A percentile compares a stretch with the other conserved stretches of the same genome.
phyloP scores from a whole-genome alignment of 2,329 filamentous ascomycete genomes.

The Trichoderma breve region DNA sequence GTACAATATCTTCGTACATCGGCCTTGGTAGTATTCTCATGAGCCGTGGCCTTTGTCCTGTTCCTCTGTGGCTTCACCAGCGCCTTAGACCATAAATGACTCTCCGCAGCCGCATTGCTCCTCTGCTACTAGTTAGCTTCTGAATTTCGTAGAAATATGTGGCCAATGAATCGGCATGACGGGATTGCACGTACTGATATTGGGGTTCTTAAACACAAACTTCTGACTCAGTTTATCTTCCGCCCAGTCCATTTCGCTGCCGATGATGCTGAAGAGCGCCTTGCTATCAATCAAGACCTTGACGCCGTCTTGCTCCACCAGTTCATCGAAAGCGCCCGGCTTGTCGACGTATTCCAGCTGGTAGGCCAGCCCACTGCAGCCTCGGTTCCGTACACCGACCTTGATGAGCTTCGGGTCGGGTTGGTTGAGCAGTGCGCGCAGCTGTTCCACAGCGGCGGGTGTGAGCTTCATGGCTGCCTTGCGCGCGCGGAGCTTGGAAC shows the following conservation, averaged over 20 bases:
- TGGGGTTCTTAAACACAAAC: conserved; percentile 95
- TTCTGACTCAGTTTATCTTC: conserved; percentile 90
- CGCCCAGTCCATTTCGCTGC: conserved; percentile 98
- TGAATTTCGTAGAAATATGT: conserved; percentile 29
- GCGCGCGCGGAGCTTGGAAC: conserved; percentile 54
- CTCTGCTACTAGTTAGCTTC: conserved; percentile 54
- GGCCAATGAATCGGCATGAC: neutral
- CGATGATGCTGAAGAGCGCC: conserved; percentile 95
- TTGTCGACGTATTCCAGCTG: conserved; percentile 94
- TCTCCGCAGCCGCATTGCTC: conserved; percentile 95
- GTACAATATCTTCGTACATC: neutral
- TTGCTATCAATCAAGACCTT: conserved; percentile 96
- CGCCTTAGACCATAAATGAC: conserved; percentile 76
- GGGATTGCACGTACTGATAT: conserved; percentile 77
- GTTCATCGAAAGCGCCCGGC: conserved; percentile 82
- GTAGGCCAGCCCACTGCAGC: conserved; percentile 91
- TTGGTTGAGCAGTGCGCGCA: conserved; percentile 73
- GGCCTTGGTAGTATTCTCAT: neutral
- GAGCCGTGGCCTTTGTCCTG: neutral
- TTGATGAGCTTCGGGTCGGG: conserved; percentile 91
- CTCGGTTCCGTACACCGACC: conserved; percentile 89
- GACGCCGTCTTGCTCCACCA: conserved; percentile 92
- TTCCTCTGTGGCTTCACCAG: neutral
- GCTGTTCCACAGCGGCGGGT: conserved; percentile 72
- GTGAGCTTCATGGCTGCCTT: conserved; percentile 92